Evolutionary conservation across 805 yeast genomes (phyloP), one percentile per base, ranked within the genome.

Genomic region (Yarrowia sp.): DNA sequence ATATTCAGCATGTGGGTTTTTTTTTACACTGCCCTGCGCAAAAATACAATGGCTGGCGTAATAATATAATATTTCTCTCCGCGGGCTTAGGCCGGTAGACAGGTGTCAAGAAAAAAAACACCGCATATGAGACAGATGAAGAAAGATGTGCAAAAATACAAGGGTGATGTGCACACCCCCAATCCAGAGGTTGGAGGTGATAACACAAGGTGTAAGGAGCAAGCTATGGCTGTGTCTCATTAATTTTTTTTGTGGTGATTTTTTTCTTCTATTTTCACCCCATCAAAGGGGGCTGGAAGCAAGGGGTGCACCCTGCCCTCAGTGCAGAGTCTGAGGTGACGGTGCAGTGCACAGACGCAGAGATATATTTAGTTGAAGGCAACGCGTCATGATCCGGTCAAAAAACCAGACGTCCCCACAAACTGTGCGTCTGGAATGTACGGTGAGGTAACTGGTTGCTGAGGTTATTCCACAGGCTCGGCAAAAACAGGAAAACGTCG

Each of bases 361-460:
- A 39, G 53, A 47, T 47, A 47, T 47, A 47, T 47, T 45, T 45
- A 45, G 50, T 45, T 45, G 4, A n/a, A 8, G 9, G 22, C 36
- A 31, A 18, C 45, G 45, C 45, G 45, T 42, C 45, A 42, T 42
- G 45, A 22, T n/a, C 28, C 33, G 31, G 15, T 5, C 32, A 13
- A n/a, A 44, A 10, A 4, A 13, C 17, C 15, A 3, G 28, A 15
- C 28, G 51, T 48, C 53, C 53, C 53, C 53, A 17, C 55, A 48
- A 18, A 48, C 17, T 38, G 13, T 35, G 55, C 55, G 55, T 48
- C 55, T 48, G 42, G 32, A 33, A 48, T 35, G 55, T 18, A 33
- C 55, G 8, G 55, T 48, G 55, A 48, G 41, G 41, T 48, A 48
- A 33, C 39, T n/a, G 48, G 48, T n/a, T 32, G 51, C 51, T 5